phyloP scores from a whole-genome alignment of 2,329 filamentous ascomycete genomes.

The Colletotrichum chlorophyti region DNA sequence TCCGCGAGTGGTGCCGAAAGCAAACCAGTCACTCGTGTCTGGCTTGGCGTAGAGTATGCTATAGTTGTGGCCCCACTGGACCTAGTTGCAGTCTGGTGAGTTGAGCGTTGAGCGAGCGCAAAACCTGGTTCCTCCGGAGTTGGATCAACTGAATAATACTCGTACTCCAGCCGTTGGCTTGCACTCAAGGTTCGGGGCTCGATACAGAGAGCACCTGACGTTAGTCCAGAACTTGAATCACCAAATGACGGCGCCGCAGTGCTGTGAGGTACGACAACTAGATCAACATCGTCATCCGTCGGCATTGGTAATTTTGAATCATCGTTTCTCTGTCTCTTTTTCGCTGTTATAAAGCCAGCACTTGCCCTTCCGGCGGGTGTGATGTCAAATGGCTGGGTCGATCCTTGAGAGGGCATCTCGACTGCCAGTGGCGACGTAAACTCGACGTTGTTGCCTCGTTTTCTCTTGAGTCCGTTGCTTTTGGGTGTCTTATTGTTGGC shows the following conservation, averaged over 20 bases:
- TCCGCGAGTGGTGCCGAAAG: background rate
- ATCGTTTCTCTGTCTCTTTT: background rate
- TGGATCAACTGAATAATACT: constrained; percentile 40
- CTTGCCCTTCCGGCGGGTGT: constrained; percentile 6
- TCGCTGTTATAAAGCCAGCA: background rate
- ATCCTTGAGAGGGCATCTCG: constrained; percentile 13
- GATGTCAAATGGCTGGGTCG: constrained; percentile 17
- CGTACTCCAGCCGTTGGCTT: constrained; percentile 46
- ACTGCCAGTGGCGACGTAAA: constrained; percentile 3
- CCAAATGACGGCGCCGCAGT: constrained; percentile 12
- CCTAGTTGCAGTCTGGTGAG: constrained; percentile 13
- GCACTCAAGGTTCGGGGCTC: constrained; percentile 41
- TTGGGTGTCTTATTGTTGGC: background rate
- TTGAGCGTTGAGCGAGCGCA: constrained; percentile 12
- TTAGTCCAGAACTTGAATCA: constrained; percentile 20
- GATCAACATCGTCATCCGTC: constrained; percentile 32
- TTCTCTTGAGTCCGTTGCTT: constrained; percentile 17
- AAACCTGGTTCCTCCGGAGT: constrained; percentile 27
- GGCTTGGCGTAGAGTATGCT: constrained; percentile 44
- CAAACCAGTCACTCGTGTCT: constrained; percentile 18
- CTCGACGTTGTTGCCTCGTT: constrained; percentile 12
- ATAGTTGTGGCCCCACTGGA: constrained; percentile 42
- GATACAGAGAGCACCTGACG: constrained; percentile 39
- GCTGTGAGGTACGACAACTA: constrained; percentile 29
- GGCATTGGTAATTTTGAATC: background rate